A percentile compares a stretch with the other conserved stretches of the same genome.
Evolutionary conservation across 805 yeast species (phyloP).

Genomic region (Wickerhamomyces hampshirensis): DNA sequence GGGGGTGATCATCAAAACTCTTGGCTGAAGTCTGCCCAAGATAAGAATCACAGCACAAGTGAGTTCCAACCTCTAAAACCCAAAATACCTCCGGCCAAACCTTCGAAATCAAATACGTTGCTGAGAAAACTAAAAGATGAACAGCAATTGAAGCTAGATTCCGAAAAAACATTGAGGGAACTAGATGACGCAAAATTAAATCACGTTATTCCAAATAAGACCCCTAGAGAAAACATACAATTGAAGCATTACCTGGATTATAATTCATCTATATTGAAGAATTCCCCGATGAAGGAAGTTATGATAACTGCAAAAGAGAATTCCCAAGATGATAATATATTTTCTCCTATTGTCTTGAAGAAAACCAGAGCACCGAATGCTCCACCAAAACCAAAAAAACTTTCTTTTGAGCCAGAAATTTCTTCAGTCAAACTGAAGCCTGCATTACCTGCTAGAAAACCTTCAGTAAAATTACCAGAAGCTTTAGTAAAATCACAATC

Average conservation of each 20-base stretch:
- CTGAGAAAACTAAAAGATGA: conserved; percentile 20
- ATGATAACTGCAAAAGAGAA: no score
- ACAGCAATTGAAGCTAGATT: conserved; percentile 9
- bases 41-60: conserved; percentile 5
- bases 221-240: neutral
- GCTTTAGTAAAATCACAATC: conserved; percentile 13
- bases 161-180: conserved; percentile 16
- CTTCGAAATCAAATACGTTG: conserved; percentile 26
- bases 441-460: conserved; percentile 17
- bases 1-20: conserved; percentile 7
- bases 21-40: conserved; percentile 22
- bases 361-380: conserved; percentile 17
- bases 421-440: conserved; percentile 18
- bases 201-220: conserved; percentile 5
- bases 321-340: no score
- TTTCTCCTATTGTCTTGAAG: conserved; percentile 17
- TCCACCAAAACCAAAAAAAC: conserved; percentile 4
- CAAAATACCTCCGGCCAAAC: conserved; percentile 28
- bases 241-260: neutral
- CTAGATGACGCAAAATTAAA: conserved; percentile 11
- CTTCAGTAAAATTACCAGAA: conserved; percentile 18
- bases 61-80: conserved; percentile 10
- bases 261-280: neutral
- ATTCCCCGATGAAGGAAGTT: neutral
- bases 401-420: neutral